A percentile compares a stretch with the other conserved stretches of the same genome.
These are phyloP conservation scores for Ilex paraguariensis DNA, from an alignment of 305 asterid genomes.

Conservation along the genomic window DNA sequence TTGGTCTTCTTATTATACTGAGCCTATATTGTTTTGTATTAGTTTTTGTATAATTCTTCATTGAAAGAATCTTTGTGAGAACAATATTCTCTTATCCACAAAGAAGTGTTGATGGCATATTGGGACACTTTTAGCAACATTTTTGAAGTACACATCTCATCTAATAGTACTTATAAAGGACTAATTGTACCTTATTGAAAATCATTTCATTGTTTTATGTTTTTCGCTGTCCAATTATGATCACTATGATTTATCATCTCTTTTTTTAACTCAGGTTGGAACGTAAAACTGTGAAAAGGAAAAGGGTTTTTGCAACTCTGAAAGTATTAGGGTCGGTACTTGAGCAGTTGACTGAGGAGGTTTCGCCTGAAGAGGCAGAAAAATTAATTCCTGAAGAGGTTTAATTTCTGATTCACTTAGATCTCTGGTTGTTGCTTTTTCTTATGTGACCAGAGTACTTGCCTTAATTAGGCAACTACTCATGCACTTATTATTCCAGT, in stretches of 20 bases:
- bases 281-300: slow-evolving; percentile 77
- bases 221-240: background rate
- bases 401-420: slow-evolving; percentile 15
- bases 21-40: no score
- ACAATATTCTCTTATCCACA: no score
- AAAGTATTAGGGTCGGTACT: slow-evolving; percentile 83
- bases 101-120: no score
- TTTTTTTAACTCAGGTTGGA: slow-evolving; percentile 54
- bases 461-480: background rate
- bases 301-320: slow-evolving; percentile 85
- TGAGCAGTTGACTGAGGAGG: slow-evolving; percentile 73
- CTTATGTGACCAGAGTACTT: no score
- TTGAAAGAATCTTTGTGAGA: no score
- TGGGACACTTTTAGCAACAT: no score
- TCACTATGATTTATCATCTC: slow-evolving; percentile 7
- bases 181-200: no score
- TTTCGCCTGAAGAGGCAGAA: slow-evolving; percentile 94
- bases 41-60: no score
- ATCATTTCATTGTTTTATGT: slow-evolving; percentile 7
- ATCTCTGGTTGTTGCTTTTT: slow-evolving; percentile 3
- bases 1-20: no score
- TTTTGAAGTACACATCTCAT: no score
- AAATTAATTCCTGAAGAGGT: slow-evolving; percentile 89
- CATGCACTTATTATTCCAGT: no score
- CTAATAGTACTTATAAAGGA: no score